Base-by-base conservation (phyloP, 1,139 yeast species). In the Trichomonascaceae sp. region DNA sequence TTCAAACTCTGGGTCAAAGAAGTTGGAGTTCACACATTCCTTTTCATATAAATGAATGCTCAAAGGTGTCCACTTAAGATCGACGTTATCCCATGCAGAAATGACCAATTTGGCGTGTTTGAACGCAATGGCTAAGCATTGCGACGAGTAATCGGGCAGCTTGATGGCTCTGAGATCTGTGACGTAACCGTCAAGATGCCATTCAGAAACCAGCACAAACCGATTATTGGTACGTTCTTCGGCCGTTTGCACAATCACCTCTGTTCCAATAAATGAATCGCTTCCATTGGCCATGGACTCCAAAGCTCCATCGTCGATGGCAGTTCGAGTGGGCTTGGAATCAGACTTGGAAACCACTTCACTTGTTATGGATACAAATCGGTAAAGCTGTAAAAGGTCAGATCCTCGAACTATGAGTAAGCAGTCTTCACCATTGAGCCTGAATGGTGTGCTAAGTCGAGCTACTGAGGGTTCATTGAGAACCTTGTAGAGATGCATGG, bases 41-140 rank as follows among this genome's bases (percentile, higher is more conserved):
- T 82, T 80, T 65, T 91, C 98, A 68, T 91, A 93, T 67, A 81
- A 89, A 70, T 93, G 99, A 54, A 93, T 74, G 51, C 96, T 87
- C 2, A 83, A 78, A 0, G 97, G 89, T 18, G 79, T 74, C 13
- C 93, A 75, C 0, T 78, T 63, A 57, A 81, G 76, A 15, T 66
- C 67, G 8, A 66, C 70, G 10, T 72, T 71, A 65, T 89, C 85
- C 90, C 96, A 93, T 57, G 78, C 77, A 27, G 93, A 72, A 44
- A 91, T 71, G 1, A 95, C 86, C 53, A 89, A 67, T 67, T 91
- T 91, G 22, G 97, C 96, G 55, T 74, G 74, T 58, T 83, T 81
- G 43, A 95, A 87, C 12, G 90, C 74, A 1, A 93, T 75, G 4
- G 86, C 69, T 45, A 93, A 63, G 59, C 81, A 83, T 62, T 88